Evolutionary conservation across 768 basidiomycete genomes (phyloP).

Genomic region (Hypsizygus marmoreus): DNA sequence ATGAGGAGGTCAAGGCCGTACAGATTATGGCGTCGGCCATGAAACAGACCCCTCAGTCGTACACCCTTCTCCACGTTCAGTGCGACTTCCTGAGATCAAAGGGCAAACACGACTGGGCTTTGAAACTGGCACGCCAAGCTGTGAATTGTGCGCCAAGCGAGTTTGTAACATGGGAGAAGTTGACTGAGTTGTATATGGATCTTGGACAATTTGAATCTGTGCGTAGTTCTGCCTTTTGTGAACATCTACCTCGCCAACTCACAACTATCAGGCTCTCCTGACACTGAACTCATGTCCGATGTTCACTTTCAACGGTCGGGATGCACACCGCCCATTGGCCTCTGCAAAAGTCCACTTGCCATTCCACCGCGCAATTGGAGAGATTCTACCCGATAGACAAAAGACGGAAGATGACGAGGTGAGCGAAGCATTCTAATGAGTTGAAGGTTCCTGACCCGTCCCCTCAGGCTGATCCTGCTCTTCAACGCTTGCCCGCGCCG

Average conservation of each 20-base stretch:
- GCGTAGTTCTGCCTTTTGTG: slow-evolving; percentile 24
- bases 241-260: background rate
- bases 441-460: background rate
- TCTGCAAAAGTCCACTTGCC: slow-evolving; percentile 85
- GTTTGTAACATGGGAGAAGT: slow-evolving; percentile 98
- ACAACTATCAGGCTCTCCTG: slow-evolving; percentile 61
- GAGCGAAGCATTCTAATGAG: slow-evolving; percentile 10
- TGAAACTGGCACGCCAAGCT: slow-evolving; percentile 89
- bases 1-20: slow-evolving; percentile 98
- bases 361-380: slow-evolving; percentile 80
- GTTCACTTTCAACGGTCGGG: slow-evolving; percentile 99
- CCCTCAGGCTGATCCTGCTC: slow-evolving; percentile 84
- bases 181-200: slow-evolving; percentile 94
- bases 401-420: slow-evolving; percentile 88
- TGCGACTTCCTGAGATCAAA: slow-evolving; percentile 92
- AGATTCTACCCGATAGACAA: slow-evolving; percentile 84
- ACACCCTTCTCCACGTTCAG: slow-evolving; percentile 91
- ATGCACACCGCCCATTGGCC: slow-evolving; percentile 82
- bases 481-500: slow-evolving; percentile 93
- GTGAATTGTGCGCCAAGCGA: slow-evolving; percentile 99
- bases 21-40: slow-evolving; percentile 89
- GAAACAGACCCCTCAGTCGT: slow-evolving; percentile 85
- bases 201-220: slow-evolving; percentile 81
- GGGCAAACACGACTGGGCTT: slow-evolving; percentile 83
- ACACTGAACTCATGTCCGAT: slow-evolving; percentile 99